Percentiles rank a stretch among this genome's conserved stretches.
Evolutionary conservation across 495 filamentous ascomycete species (phyloP).

Genomic region (Clavariopsis aquatica): DNA sequence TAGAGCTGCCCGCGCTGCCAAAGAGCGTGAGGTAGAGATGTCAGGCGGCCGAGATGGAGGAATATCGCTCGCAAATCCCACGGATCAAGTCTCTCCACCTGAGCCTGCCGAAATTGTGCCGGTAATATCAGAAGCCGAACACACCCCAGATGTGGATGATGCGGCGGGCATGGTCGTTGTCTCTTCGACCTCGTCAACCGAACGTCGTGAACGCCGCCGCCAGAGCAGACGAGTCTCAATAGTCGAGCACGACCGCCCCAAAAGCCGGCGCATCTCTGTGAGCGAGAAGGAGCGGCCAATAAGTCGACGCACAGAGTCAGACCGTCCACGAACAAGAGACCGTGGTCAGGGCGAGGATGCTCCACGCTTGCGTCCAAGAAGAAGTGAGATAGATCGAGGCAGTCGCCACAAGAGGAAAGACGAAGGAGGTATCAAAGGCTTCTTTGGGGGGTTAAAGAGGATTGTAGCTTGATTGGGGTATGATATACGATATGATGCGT

Average conservation of each 20-base stretch:
- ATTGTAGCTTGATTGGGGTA: constrained; percentile 23
- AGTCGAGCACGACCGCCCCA: constrained; percentile 13
- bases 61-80: constrained; percentile 17
- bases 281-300: constrained; percentile 18
- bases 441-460: constrained; percentile 34
- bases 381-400: constrained; percentile 19
- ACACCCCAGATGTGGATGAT: constrained; percentile 21
- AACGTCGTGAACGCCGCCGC: constrained; percentile 20
- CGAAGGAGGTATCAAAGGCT: constrained; percentile 27
- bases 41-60: constrained; percentile 22
- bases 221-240: constrained; percentile 16
- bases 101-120: constrained; percentile 6
- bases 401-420: constrained; percentile 31
- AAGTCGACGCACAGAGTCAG: constrained; percentile 24
- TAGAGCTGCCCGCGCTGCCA: constrained; percentile 25
- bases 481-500: constrained; percentile 5
- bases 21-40: constrained; percentile 26
- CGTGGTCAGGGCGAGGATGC: constrained; percentile 14
- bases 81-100: constrained; percentile 6
- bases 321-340: constrained; percentile 21
- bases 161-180: constrained; percentile 22
- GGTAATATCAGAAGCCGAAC: neutral
- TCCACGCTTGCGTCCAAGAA: constrained; percentile 7
- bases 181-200: constrained; percentile 25
- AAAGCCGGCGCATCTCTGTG: constrained; percentile 10